Conservation (phyloP, 176 grass and related monocot genomes). For the Bromus sterilis region DNA sequence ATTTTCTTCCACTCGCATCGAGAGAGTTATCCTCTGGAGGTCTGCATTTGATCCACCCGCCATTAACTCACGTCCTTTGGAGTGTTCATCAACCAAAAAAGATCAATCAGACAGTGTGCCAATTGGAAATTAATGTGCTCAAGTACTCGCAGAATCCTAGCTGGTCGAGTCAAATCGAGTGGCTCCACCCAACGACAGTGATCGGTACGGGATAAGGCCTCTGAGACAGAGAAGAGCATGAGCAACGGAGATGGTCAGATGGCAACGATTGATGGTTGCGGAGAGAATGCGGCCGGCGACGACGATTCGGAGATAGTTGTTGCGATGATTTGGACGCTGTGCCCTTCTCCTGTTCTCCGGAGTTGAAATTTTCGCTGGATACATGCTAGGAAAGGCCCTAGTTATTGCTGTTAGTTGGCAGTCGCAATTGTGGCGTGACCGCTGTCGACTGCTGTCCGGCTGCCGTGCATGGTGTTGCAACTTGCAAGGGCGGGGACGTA, state of each 20-base stretch:
- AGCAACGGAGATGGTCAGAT: not conserved
- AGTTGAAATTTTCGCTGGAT: not conserved
- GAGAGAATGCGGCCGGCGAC: not conserved
- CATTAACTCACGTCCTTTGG: not conserved
- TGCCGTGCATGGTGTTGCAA: no score
- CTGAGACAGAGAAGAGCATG: not conserved
- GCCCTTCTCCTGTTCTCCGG: not conserved
- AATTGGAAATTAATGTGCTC: not conserved
- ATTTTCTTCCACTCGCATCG: conserved; percentile 1
- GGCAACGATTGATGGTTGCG: not conserved
- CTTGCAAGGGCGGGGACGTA: no score
- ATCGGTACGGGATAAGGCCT: not conserved
- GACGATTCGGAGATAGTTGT: not conserved
- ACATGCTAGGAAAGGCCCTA: not conserved
- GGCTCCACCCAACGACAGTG: not conserved
- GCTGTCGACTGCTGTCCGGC: not conserved
- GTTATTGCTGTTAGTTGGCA: not conserved
- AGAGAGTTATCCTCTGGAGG: not conserved
- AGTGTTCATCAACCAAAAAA: not conserved
- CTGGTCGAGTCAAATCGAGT: not conserved
- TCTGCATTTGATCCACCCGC: not conserved
- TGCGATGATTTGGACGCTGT: not conserved
- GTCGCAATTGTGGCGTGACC: not conserved
- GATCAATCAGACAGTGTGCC: not conserved
- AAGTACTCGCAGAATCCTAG: no score